Evolutionary conservation across 257 asterid species (phyloP), one percentile per base, ranked within the genome.

Genomic region (Primulina eburnea): DNA sequence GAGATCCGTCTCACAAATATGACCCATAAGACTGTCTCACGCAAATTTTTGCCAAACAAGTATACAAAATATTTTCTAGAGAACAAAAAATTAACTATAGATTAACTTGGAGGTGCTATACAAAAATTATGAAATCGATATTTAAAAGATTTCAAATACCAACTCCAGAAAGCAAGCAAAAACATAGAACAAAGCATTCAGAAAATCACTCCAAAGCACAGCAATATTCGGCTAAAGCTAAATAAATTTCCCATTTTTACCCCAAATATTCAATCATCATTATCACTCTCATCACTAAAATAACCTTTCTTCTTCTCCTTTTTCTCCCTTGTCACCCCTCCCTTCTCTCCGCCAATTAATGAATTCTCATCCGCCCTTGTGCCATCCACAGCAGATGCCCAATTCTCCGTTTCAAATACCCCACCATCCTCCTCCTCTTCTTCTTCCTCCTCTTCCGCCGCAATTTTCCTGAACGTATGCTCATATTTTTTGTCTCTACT

Each of bases 361-460:
- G 85, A 38, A 76, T 90, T 72, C 83, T 89, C 88, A 81, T 87
- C 87, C 65, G 88, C 96, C 20, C 83, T 90, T 37, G 65, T 86
- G 0, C 79, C 89, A 66, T 87, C 99, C 77, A 90, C 99, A 35
- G 84, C 96, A 17, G 97, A 90, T 20, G 97, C 99, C 99, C 99
- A 93, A 84, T 89, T 87, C 38, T 93, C 96, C 55, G 64, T 76
- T 69, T 85, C 93, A 29, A 89, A 84, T 21, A 52, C 79, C 5
- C 30, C 85, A 8, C 61, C 83, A 37, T 82, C 90, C 26, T 80
- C 95, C 11, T 79, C 90, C 4, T 24, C 26, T 24, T 24, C 26
- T 24, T 71, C 85, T 67, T 76, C 90, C 59, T 78, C 86, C 53
- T 65, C 92, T 20, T 82, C 90, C n/a, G 80, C 95, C 11, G 75